Evolutionary conservation across 2,329 filamentous ascomycete genomes (phyloP), one percentile per base, ranked within the genome.

Genomic region (Xylaria polymorpha): DNA sequence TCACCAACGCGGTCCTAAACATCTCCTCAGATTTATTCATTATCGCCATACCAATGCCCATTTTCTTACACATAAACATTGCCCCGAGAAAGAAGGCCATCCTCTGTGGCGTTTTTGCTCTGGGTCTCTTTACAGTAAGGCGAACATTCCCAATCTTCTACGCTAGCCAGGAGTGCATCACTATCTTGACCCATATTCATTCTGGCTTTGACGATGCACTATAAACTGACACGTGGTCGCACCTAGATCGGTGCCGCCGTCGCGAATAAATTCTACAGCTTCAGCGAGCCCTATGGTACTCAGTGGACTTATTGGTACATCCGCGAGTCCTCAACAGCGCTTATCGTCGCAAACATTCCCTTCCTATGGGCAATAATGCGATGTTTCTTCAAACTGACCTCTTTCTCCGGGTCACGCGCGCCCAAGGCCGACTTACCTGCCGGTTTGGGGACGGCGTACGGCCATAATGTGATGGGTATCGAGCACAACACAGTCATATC

Each of bases 11-110:
- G 1, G 81, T 83, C 4, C 84, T 90, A 74, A 90, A 91, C 72
- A 85, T 90, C 58, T 84, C 85, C 2, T 88, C 87, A 32, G 88
- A 90, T 71, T 44, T 89, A 2, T 82, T 87, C 79, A 89, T 91
- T 75, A 84, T 90, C 35, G 74, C 82, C 3, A 84, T 90, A 22
- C 87, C 87, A 0, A 81, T 90, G 70, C 87, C 87, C 1, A 72
- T 85, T 32, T 80, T 90, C 32, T 71, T 85, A 12, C 82, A 82
- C 32, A 83, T 88, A 0, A 82, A 84, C 55, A 79, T 90, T 1
- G 79, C 82, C 6, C 48, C 80, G 1, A 85, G 83, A 74, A 84
- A 87, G 74, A 90, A 90, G 77, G 62, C 84, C 0, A 81, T 88
- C 0, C 81, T 90, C 1, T 80, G 80, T 57, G 76, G 75, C 4